phyloP scores from a whole-genome alignment of 352 stramenopile species.

The Phytopythium mirpurense region DNA sequence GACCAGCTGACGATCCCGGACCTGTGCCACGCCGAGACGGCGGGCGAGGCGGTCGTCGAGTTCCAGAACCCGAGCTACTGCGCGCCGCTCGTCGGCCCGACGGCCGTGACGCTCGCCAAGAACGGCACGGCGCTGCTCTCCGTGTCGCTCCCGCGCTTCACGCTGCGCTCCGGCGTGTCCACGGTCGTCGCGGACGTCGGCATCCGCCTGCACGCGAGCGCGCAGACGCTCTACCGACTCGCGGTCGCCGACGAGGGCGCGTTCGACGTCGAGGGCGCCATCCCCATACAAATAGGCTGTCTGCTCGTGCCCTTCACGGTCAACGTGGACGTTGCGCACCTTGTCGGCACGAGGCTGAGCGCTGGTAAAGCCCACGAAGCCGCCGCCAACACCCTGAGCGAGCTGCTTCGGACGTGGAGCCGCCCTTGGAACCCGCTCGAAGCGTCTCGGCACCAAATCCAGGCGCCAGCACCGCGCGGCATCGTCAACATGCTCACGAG shows the following conservation, averaged over 20 bases:
- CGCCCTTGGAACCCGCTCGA: background rate
- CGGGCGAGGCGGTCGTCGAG: constrained; percentile 45
- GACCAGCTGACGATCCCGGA: constrained; percentile 62
- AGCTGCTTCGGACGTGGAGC: constrained; percentile 2
- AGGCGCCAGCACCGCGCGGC: background rate
- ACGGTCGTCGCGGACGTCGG: constrained; percentile 40
- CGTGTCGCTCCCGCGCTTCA: constrained; percentile 43
- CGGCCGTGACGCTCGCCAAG: constrained; percentile 50
- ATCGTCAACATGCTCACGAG: constrained; percentile 35
- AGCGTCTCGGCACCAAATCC: background rate
- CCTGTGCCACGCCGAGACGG: constrained; percentile 49
- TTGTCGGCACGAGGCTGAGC: constrained; percentile 13
- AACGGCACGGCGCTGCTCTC: constrained; percentile 44
- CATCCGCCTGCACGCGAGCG: constrained; percentile 41
- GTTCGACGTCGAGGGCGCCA: constrained; percentile 38
- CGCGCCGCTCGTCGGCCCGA: constrained; percentile 45
- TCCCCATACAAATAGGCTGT: constrained; percentile 60
- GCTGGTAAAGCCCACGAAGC: background rate
- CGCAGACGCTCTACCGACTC: constrained; percentile 40
- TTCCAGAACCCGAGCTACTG: constrained; percentile 81
- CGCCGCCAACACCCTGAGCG: background rate
- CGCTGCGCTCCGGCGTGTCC: constrained; percentile 40
- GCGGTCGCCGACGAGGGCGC: constrained; percentile 35
- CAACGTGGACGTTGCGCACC: constrained; percentile 43
- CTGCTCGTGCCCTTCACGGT: constrained; percentile 72